Evolutionary conservation across 2,329 filamentous ascomycete genomes (phyloP).

Genomic region (Falciphora oryzae): DNA sequence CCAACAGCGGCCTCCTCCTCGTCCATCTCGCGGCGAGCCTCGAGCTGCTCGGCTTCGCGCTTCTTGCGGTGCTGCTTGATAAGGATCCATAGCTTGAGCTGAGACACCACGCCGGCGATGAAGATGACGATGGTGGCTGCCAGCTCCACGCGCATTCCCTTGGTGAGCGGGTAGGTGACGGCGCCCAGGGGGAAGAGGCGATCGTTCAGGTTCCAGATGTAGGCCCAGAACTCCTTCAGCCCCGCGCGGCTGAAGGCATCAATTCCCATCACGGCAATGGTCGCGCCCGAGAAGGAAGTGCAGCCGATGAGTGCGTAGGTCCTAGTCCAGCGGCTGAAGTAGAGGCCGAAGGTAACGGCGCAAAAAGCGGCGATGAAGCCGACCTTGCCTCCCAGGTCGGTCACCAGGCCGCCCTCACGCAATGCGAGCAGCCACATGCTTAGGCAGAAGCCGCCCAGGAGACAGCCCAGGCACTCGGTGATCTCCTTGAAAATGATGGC

Average conservation of each 20-base stretch:
- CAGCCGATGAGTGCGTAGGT: slow-evolving; percentile 70
- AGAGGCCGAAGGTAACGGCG: slow-evolving; percentile 62
- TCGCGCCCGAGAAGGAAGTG: slow-evolving; percentile 78
- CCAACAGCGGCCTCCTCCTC: slow-evolving; percentile 66
- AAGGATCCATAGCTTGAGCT: slow-evolving; percentile 80
- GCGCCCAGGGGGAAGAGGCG: slow-evolving; percentile 73
- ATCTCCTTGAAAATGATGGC: slow-evolving; percentile 78
- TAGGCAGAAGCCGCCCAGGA: slow-evolving; percentile 80
- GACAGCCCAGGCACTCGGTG: slow-evolving; percentile 72
- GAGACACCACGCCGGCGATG: slow-evolving; percentile 72
- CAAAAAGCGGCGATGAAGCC: slow-evolving; percentile 74
- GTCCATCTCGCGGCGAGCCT: slow-evolving; percentile 48
- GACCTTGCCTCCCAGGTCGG: slow-evolving; percentile 54
- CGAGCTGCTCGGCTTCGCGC: slow-evolving; percentile 43
- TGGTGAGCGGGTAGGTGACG: slow-evolving; percentile 76
- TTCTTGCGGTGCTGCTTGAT: slow-evolving; percentile 57
- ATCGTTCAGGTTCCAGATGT: slow-evolving; percentile 78
- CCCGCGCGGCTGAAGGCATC: slow-evolving; percentile 89
- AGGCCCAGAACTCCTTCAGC: slow-evolving; percentile 93
- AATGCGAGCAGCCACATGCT: slow-evolving; percentile 88
- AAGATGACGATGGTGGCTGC: slow-evolving; percentile 71
- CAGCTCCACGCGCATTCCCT: slow-evolving; percentile 79
- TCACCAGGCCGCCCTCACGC: slow-evolving; percentile 68
- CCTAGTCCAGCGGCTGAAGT: slow-evolving; percentile 72
- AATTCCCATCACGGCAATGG: slow-evolving; percentile 72